phyloP scores from a whole-genome alignment of 23 red algal species.

The Pyropia haitanensis region DNA sequence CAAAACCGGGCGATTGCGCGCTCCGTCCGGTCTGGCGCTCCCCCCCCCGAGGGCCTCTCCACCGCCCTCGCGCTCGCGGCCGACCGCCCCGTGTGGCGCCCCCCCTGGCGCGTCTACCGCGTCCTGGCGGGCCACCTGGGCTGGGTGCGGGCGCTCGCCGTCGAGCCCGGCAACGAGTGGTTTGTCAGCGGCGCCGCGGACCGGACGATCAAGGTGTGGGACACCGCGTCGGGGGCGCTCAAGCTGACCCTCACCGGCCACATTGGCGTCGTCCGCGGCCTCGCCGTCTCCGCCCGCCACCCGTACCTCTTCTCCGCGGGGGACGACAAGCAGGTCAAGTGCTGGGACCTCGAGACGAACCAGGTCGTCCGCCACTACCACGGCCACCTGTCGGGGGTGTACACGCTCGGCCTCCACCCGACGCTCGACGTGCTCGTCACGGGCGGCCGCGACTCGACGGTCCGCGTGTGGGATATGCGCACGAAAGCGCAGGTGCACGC shows the following conservation, averaged over 20 bases:
- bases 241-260: constrained; percentile 87
- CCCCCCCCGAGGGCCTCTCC: not conserved
- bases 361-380: constrained; percentile 89
- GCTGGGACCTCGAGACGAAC: constrained; percentile 92
- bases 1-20: not conserved
- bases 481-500: constrained; percentile 62
- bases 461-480: constrained; percentile 87
- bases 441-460: constrained; percentile 66
- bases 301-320: constrained; percentile 90
- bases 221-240: constrained; percentile 66
- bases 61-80: constrained; percentile 23
- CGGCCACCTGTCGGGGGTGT: constrained; percentile 86
- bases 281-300: constrained; percentile 51
- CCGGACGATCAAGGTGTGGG: constrained; percentile 89
- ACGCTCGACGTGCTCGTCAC: constrained; percentile 76
- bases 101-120: constrained; percentile 58
- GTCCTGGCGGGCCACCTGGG: constrained; percentile 75
- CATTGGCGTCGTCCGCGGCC: constrained; percentile 64
- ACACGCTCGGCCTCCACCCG: constrained; percentile 65
- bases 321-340: constrained; percentile 90
- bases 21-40: not conserved
- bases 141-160: constrained; percentile 70
- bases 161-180: constrained; percentile 77
- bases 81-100: constrained; percentile 68
- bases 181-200: constrained; percentile 80